Conservation (phyloP, 2,329 filamentous ascomycete genomes). For the Claviceps pusilla region DNA sequence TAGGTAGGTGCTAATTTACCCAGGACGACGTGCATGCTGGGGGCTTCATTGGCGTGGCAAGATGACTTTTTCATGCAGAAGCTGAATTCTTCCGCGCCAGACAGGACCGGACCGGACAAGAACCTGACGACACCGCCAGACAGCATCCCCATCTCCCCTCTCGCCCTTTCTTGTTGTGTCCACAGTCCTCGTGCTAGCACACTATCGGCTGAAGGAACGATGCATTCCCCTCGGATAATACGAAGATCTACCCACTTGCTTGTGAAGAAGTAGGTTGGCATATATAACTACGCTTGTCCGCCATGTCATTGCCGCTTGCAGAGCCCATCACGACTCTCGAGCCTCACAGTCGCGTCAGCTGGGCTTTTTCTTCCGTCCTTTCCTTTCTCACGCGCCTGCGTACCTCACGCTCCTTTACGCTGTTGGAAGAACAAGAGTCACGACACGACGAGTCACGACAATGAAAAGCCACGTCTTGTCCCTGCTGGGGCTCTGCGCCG, state of each 20-base stretch:
- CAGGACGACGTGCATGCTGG: no score
- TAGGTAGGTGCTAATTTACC: no score
- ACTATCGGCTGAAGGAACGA: background rate
- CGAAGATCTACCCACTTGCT: no score
- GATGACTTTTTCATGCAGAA: no score
- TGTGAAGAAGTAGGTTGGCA: no score
- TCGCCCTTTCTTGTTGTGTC: background rate
- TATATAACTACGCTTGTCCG: background rate
- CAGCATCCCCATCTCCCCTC: no score
- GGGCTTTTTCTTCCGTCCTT: background rate
- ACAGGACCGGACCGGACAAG: no score
- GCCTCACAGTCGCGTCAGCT: background rate
- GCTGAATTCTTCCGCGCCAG: no score
- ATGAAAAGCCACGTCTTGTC: constrained; percentile 1
- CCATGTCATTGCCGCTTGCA: background rate
- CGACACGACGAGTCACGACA: background rate
- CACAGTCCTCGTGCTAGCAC: background rate
- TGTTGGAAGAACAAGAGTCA: background rate
- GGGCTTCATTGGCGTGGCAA: no score
- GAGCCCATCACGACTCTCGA: background rate
- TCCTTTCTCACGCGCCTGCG: background rate
- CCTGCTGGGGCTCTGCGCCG: constrained; percentile 1
- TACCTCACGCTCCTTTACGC: background rate
- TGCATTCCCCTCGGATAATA: background rate
- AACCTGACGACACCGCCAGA: no score